Conservation (phyloP, 2,329 filamentous ascomycete genomes). For the Fusarium sulawesiense region DNA sequence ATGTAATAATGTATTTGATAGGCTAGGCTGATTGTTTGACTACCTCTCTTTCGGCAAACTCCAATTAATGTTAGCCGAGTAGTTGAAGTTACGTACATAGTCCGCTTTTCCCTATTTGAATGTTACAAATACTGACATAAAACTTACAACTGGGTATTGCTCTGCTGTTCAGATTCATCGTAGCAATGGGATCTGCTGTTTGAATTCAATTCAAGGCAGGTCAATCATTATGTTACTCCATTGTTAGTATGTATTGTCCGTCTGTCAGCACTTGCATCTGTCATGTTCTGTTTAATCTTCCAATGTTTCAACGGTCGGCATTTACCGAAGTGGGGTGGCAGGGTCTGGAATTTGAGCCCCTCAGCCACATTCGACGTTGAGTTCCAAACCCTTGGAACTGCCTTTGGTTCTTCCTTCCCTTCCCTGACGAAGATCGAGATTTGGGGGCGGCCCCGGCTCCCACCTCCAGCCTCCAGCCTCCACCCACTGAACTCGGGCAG, state of each 20-base stretch:
- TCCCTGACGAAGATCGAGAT: constrained; percentile 38
- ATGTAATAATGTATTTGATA: background rate
- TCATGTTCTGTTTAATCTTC: background rate
- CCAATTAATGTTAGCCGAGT: background rate
- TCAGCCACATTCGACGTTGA: constrained; percentile 32
- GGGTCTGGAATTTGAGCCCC: constrained; percentile 36
- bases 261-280: background rate
- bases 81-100: background rate
- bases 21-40: background rate
- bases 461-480: background rate
- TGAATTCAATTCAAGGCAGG: background rate
- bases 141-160: background rate
- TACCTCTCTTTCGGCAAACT: constrained; percentile 1
- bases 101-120: background rate
- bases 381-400: constrained; percentile 35
- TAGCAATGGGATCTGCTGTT: background rate
- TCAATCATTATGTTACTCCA: background rate
- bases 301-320: constrained; percentile 34
- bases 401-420: constrained; percentile 17
- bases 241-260: background rate
- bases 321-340: constrained; percentile 31
- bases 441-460: background rate
- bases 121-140: background rate
- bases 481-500: background rate
- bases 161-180: background rate